Conservation (phyloP, 495 filamentous ascomycete genomes). For the Tricharina praecox region DNA sequence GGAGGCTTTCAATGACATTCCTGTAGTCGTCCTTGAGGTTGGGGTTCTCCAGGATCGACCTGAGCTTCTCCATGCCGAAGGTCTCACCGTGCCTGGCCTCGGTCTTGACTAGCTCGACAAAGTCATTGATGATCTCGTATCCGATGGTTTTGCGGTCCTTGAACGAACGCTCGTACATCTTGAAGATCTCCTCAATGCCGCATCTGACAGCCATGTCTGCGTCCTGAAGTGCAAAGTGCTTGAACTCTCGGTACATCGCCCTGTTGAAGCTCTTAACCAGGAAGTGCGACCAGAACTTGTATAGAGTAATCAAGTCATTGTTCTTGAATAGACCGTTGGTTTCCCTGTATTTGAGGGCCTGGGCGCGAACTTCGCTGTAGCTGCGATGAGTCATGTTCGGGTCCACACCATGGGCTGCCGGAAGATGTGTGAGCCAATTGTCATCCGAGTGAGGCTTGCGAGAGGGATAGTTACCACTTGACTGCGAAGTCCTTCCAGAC, state of each 20-base stretch:
- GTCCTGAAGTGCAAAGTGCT: slow-evolving; percentile 53
- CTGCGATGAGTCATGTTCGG: slow-evolving; percentile 1
- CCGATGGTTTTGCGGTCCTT: slow-evolving; percentile 14
- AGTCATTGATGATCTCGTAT: slow-evolving; percentile 16
- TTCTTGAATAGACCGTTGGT: slow-evolving; percentile 33
- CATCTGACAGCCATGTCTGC: slow-evolving; percentile 19
- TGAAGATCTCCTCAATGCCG: slow-evolving; percentile 19
- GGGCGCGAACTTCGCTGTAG: slow-evolving; percentile 33
- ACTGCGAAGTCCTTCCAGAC: neutral
- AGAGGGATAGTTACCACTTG: neutral
- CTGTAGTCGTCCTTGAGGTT: slow-evolving; percentile 14
- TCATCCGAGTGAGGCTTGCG: neutral
- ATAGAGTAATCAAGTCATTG: slow-evolving; percentile 49
- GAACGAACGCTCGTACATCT: slow-evolving; percentile 19
- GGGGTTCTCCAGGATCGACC: slow-evolving; percentile 11
- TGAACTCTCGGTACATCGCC: slow-evolving; percentile 68
- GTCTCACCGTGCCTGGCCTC: slow-evolving; percentile 20
- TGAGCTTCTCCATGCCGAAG: slow-evolving; percentile 15
- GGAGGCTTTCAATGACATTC: slow-evolving; percentile 14
- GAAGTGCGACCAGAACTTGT: slow-evolving; percentile 66
- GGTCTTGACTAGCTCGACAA: slow-evolving; percentile 13
- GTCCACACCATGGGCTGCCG: neutral
- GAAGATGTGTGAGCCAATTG: neutral
- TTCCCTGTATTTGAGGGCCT: slow-evolving; percentile 42
- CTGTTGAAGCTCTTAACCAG: slow-evolving; percentile 59